Evolutionary conservation across 768 basidiomycete genomes (phyloP), one percentile per base, ranked within the genome.

Genomic region (Agaricus blazei): DNA sequence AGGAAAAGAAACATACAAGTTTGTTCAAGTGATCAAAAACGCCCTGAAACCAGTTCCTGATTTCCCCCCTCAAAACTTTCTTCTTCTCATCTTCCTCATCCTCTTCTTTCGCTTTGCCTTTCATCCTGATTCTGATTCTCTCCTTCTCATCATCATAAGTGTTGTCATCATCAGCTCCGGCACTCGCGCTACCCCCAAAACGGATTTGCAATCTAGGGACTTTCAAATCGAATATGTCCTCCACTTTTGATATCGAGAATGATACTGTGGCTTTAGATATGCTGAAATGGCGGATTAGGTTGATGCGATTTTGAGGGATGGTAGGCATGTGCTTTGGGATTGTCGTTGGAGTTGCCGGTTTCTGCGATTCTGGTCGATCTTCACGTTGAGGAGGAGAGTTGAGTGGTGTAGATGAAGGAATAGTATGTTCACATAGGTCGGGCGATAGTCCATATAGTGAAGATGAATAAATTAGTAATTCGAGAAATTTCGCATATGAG

Each of bases 31-130:
- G 77, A 51, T 82, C 80, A 0, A 80, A 72, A 6, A 88, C 67
- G 15, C 77, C 76, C 60, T 83, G 79, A 86, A 86, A 89, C 83
- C 85, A 88, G 31, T 59, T 62, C 63, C 72, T 76, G 57, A 89
- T 87, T 64, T 89, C 83, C 52, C 72, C 67, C 55, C 83, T 66
- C n/a, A 88, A 65, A 3, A 67, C 60, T 38, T 73, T 73, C 65
- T 77, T 83, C 46, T 29, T 27, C n/a, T 47, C 46, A 27, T n/a
- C 26, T 11, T 28, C 46, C 15, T 26, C 44, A 3, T 29, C 27
- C 40, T 19, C 40, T 15, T 15, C 40, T n/a, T 28, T 28, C 48
- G 36, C 29, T 50, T n/a, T 12, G 8, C 23, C 29, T 28, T 15
- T 31, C 27, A 8, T 15, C n/a, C 24, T 38, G 12, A 26, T 41